These are phyloP conservation scores for Cenchrus americanus DNA, from an alignment of 176 grass and related monocot species.

Conservation along the genomic window DNA sequence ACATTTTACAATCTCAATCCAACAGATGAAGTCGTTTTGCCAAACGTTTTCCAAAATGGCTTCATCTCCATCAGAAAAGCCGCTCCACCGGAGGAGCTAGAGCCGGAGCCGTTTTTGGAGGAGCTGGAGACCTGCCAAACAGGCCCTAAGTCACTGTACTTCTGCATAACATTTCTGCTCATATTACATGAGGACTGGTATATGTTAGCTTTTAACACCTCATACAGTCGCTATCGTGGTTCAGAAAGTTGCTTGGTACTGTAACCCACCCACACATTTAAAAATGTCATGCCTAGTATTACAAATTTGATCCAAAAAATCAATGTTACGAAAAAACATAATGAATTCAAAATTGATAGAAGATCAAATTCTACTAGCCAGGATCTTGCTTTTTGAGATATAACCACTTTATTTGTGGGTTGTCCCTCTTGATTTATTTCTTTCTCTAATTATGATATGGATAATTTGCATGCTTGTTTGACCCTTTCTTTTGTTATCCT, in stretches of 20 bases:
- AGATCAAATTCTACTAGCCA: not conserved
- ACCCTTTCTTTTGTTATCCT: conserved; percentile 32
- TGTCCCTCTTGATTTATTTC: not conserved
- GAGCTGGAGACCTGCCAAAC: too few relatives aligned
- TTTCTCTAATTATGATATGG: not conserved
- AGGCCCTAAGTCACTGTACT: not conserved
- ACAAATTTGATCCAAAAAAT: not conserved
- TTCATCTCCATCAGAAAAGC: too few relatives aligned
- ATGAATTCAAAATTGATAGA: not conserved
- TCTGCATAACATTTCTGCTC: not conserved
- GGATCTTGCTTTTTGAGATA: not conserved
- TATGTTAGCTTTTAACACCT: not conserved
- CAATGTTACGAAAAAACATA: not conserved
- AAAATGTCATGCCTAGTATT: not conserved
- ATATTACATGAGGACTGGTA: not conserved
- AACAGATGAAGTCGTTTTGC: too few relatives aligned
- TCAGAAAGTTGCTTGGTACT: not conserved
- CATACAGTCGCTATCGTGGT: not conserved
- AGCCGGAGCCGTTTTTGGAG: too few relatives aligned
- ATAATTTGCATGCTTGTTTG: conserved; percentile 16
- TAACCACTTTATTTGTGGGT: too few relatives aligned
- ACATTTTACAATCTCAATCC: too few relatives aligned
- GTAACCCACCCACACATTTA: not conserved
- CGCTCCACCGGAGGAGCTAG: too few relatives aligned
- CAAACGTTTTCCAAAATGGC: too few relatives aligned